phyloP scores from a whole-genome alignment of 257 asterid genomes.

The Paraleonurus japonicus region DNA sequence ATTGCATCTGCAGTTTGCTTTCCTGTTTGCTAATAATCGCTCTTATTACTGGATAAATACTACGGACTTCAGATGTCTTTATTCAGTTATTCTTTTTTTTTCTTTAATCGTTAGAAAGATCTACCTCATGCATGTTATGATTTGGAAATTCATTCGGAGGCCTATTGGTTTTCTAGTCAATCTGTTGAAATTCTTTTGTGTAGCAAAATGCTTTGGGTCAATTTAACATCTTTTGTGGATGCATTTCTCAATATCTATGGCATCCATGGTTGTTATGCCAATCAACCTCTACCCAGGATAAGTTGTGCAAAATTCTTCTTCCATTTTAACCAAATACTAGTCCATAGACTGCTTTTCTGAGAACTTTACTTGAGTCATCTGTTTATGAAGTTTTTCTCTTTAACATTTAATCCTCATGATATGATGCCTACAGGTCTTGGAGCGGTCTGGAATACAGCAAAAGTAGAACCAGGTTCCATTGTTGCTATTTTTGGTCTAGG shows the following conservation, averaged over 20 bases:
- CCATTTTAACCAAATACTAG: neutral
- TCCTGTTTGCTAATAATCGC: neutral
- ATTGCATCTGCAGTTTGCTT: neutral
- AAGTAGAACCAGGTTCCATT: conserved; percentile 89
- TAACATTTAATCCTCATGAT: neutral
- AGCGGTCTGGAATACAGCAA: conserved; percentile 99
- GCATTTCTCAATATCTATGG: neutral
- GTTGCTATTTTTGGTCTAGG: conserved; percentile 98
- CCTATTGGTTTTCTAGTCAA: neutral
- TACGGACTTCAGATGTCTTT: neutral
- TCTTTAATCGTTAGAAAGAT: neutral
- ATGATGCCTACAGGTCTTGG: conserved; percentile 69
- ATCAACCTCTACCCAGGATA: neutral
- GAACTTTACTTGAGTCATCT: neutral
- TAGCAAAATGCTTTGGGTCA: neutral
- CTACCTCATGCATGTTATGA: neutral
- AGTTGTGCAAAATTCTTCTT: neutral
- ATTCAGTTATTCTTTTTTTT: neutral
- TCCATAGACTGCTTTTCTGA: neutral
- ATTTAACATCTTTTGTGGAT: neutral
- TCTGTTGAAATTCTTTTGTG: neutral
- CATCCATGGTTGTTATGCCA: neutral
- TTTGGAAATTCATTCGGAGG: neutral
- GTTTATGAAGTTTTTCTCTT: neutral
- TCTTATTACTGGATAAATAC: neutral